Evolutionary conservation across 75 land plant genomes (phyloP), one percentile per base, ranked within the genome.

Genomic region (Pinus tabuliformis): DNA sequence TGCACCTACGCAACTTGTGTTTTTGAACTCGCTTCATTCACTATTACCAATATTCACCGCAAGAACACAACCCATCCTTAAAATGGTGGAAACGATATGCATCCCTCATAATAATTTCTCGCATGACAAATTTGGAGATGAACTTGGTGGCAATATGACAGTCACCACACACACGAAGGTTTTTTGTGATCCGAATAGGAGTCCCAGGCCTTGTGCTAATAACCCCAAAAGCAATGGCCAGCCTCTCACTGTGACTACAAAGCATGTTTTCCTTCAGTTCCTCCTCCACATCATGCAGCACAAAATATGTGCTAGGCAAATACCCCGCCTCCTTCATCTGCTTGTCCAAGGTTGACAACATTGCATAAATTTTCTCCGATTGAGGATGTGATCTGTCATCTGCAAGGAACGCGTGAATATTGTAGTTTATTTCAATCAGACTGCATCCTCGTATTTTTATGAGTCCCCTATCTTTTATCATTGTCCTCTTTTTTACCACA

Each of bases 311-410:
- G 13, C 42, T 45, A 68, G 36, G 24, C 21, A 37, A n/a, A 68
- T 68, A 68, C 54, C 72, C 72, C 42, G 54, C 72, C 4, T 68
- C 72, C 72, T 68, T 42, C 72, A 68, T 68, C 12, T 39, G 22
- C 22, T 45, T 42, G n/a, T 37, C 42, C 72, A 68, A 68, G 72
- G 72, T 68, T 37, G 15, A 9, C 72, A 68, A 42, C 39, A 42
- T 8, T 68, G 52, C 72, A 68, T 68, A 68, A 45, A 68, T 68
- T 68, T 68, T 68, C 22, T 68, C 54, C 39, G 33, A 68, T 21
- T 39, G 39, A 9, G 72, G 72, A 21, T 68, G 72, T n/a, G 72
- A 68, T 68, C 72, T 68, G 72, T 68, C 72, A 39, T 45, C 72
- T 24, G 42, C 72, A 39, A 68, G 49, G n/a, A 68, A 68, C 3